Conservation (phyloP, 202 grass and related monocot species). For the Setaria italica region DNA sequence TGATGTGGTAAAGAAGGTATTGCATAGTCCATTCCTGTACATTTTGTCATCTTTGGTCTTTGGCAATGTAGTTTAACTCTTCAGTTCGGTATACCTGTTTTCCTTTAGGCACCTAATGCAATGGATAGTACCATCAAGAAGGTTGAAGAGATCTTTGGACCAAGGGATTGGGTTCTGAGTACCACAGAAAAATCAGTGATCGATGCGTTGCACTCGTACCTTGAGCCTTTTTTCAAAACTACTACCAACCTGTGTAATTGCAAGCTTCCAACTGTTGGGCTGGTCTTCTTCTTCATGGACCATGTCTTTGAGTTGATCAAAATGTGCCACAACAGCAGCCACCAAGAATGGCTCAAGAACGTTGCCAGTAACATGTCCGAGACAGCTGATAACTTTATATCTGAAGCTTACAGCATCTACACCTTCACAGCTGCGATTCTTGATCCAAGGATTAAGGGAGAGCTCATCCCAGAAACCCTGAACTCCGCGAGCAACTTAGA, state of each 20-base stretch:
- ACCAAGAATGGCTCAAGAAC: slow-evolving; percentile 81
- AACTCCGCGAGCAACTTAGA: slow-evolving; percentile 78
- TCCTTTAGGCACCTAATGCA: slow-evolving; percentile 71
- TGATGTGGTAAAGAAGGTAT: slow-evolving; percentile 87
- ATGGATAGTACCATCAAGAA: slow-evolving; percentile 90
- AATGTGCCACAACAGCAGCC: slow-evolving; percentile 51
- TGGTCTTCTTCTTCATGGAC: slow-evolving; percentile 97
- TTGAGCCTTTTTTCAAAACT: slow-evolving; percentile 93
- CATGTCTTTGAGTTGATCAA: slow-evolving; percentile 86
- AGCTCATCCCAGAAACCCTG: slow-evolving; percentile 79
- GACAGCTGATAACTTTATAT: slow-evolving; percentile 57
- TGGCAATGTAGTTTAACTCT: background rate
- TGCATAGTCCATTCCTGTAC: background rate
- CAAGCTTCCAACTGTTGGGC: slow-evolving; percentile 81
- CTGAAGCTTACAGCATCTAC: slow-evolving; percentile 75
- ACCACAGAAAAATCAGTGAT: slow-evolving; percentile 65
- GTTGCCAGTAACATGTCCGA: slow-evolving; percentile 76
- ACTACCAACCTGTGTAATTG: slow-evolving; percentile 89
- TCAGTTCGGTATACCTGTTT: background rate
- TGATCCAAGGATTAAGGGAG: slow-evolving; percentile 86
- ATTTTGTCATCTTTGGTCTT: slow-evolving; percentile 10
- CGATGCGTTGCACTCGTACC: slow-evolving; percentile 72
- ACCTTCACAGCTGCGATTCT: slow-evolving; percentile 93
- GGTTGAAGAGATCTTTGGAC: slow-evolving; percentile 68
- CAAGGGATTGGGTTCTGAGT: slow-evolving; percentile 60